Evolutionary conservation across 768 basidiomycete genomes (phyloP).

Genomic region (Termitomyces sp.): DNA sequence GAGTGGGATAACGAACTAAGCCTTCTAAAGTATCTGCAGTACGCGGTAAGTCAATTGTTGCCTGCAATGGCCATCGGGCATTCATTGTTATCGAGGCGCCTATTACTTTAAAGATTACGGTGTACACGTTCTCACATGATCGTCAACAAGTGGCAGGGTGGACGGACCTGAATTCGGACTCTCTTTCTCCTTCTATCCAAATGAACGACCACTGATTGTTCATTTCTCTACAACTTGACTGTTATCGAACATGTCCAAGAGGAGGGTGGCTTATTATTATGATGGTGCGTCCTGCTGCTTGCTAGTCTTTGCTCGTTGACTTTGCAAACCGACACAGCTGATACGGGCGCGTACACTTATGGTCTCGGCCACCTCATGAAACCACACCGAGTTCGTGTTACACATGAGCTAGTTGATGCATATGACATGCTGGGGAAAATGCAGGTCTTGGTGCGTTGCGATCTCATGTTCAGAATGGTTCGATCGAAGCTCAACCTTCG

Average conservation of each 20-base stretch:
- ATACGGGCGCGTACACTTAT: conserved; percentile 72
- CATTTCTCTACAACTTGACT: background rate
- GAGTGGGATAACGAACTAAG: background rate
- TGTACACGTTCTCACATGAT: conserved; percentile 15
- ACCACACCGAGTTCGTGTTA: conserved; percentile 90
- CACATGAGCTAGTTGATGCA: conserved; percentile 85
- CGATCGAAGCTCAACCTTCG: background rate
- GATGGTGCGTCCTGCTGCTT: conserved; percentile 46
- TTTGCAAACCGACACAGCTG: conserved; percentile 36
- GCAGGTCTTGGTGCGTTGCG: conserved; percentile 73
- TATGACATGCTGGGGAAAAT: conserved; percentile 95
- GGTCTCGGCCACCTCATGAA: conserved; percentile 94
- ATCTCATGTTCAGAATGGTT: background rate
- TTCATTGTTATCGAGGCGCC: background rate
- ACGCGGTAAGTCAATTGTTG: background rate
- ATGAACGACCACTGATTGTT: conserved; percentile 10
- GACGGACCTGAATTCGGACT: conserved; percentile 12
- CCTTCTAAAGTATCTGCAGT: background rate
- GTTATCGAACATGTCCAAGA: conserved; percentile 50
- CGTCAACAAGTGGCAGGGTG: conserved; percentile 8
- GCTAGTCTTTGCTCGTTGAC: conserved; percentile 2
- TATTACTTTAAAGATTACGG: background rate
- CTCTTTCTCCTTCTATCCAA: conserved; percentile 9
- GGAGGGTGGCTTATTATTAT: conserved; percentile 77
- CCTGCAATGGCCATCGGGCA: background rate